Evolutionary conservation across 768 basidiomycete species (phyloP), one percentile per base, ranked within the genome.

Genomic region (Tulasnella calospora): DNA sequence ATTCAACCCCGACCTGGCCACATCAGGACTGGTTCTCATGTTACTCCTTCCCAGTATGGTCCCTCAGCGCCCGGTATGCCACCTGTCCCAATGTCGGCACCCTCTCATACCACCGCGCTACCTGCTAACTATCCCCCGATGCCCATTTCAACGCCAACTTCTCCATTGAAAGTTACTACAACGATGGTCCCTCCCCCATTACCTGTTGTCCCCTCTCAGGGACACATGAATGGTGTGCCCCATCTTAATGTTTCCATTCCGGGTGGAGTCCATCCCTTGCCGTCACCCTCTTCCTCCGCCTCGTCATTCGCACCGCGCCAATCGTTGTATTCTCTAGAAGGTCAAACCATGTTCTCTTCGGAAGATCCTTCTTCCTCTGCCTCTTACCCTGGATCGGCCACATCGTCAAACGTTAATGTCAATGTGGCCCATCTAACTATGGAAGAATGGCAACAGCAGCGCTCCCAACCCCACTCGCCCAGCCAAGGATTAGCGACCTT

Each of bases 1-100:
- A 36, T 75, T 23, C 27, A 75, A 21, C 61, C 61, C 33, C 77
- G 77, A 72, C 61, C 40, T 78, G 77, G 67, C 41, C 77, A 78
- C 36, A 73, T 41, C 23, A 44, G 77, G 21, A 71, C 41, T 71
- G 72, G 70, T 3, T 78, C 77, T 13, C 41, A 40, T 33, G 41
- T 61, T 8, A 51, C 3, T 47, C 9, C 74, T 30, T 51, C 74
- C 13, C 74, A 75, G 23, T 61, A 15, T 30, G 19, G 12, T 40
- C n/a, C 44, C 6, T 21, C 71, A 13, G 36, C 19, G 15, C 9
- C 46, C 55, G 44, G 44, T n/a, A 55, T 47, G 6, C 41, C 44
- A 21, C 35, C 44, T 75, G 38, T 61, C 38, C 46, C 71, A 30
- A 72, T 72, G 71, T 72, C 46, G 19, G 74, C 74, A n/a, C 74